A percentile compares a stretch with the other conserved stretches of the same genome.
Conservation (phyloP, 2,329 filamentous ascomycete genomes). For the Tricladium varicosporioides region DNA sequence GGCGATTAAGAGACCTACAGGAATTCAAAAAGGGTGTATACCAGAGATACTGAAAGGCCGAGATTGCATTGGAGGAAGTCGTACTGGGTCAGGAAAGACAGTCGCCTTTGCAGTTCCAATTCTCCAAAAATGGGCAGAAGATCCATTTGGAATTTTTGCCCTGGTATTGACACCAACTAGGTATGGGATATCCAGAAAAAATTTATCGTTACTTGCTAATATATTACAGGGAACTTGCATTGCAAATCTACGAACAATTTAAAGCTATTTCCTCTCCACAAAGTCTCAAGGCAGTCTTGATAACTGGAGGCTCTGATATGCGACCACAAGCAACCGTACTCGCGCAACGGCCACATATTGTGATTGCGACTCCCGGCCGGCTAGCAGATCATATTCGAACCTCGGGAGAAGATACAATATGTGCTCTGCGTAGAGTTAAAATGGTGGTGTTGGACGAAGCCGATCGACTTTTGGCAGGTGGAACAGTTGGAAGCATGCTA, state of each 20-base stretch:
- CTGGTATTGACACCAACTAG: constrained; percentile 86
- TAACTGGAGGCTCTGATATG: constrained; percentile 94
- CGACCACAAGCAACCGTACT: constrained; percentile 83
- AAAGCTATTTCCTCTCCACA: constrained; percentile 88
- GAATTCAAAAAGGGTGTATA: constrained; percentile 90
- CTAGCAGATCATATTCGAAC: constrained; percentile 90
- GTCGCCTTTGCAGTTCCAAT: constrained; percentile 95
- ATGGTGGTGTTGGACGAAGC: constrained; percentile 96
- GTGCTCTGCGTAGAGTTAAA: constrained; percentile 72
- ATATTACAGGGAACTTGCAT: constrained; percentile 71
- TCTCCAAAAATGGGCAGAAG: constrained; percentile 86
- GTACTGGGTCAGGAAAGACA: constrained; percentile 96
- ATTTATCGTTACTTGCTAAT: constrained; percentile 14
- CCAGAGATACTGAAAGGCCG: constrained; percentile 87
- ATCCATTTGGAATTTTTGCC: constrained; percentile 88
- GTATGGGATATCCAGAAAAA: constrained; percentile 37
- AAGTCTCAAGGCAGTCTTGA: constrained; percentile 80
- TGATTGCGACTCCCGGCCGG: constrained; percentile 91
- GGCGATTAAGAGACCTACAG: constrained; percentile 85
- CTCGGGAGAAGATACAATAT: constrained; percentile 87
- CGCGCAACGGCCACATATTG: constrained; percentile 78
- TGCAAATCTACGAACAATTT: constrained; percentile 96
- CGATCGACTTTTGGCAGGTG: constrained; percentile 77
- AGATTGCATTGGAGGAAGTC: constrained; percentile 92
- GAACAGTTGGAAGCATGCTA: constrained; percentile 82